phyloP scores from a whole-genome alignment of 495 filamentous ascomycete species.

The Podospora comata region DNA sequence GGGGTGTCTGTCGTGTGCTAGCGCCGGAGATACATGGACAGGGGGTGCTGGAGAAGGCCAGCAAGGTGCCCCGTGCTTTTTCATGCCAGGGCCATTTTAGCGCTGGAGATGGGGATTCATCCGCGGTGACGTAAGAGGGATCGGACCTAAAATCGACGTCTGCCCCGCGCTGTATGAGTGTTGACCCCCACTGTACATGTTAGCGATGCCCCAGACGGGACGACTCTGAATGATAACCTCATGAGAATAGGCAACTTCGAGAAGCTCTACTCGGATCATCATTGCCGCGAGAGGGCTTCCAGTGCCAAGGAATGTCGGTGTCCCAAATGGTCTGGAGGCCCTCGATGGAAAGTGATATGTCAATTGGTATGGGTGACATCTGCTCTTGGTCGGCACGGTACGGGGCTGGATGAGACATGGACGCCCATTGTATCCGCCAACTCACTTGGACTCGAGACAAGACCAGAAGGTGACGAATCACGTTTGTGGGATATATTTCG shows the following conservation, averaged over 20 bases:
- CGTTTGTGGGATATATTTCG: not conserved
- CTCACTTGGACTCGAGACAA: not conserved
- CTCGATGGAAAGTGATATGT: not conserved
- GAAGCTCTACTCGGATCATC: not conserved
- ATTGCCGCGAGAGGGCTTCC: not conserved
- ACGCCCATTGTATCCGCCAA: too few relatives aligned
- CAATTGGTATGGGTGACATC: not conserved
- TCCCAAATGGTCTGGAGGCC: not conserved
- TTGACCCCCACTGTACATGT: not conserved
- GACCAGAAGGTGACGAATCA: not conserved
- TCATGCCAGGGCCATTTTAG: not conserved
- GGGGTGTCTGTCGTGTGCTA: not conserved
- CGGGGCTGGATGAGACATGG: not conserved
- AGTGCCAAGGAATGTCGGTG: not conserved
- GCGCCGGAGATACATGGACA: not conserved
- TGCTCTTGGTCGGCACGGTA: not conserved
- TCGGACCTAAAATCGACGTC: not conserved
- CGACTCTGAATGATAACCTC: too few relatives aligned
- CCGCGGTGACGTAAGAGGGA: not conserved
- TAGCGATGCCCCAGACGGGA: too few relatives aligned
- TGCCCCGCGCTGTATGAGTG: not conserved
- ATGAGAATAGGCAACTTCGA: too few relatives aligned
- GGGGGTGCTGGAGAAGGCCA: not conserved
- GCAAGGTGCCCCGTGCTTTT: constrained; percentile 11
- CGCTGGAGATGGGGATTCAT: not conserved